These are phyloP conservation scores for Metschnikowia lunata DNA, from an alignment of 805 yeast species.

Conservation along the genomic window DNA sequence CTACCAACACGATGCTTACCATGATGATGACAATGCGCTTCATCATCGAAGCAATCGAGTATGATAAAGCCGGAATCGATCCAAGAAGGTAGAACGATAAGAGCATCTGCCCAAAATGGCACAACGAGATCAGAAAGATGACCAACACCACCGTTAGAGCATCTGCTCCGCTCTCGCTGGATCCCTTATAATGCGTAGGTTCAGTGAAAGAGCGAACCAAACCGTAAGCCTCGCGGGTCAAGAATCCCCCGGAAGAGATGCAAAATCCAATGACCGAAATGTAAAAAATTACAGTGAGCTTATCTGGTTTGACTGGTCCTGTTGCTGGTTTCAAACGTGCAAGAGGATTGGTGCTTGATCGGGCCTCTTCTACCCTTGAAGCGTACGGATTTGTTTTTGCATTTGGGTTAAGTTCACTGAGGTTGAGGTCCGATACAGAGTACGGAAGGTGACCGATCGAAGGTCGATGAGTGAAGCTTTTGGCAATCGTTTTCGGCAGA, in stretches of 20 bases:
- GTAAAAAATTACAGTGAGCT: conserved; percentile 73
- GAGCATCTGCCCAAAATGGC: conserved; percentile 76
- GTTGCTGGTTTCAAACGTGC: background rate
- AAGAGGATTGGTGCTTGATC: conserved; percentile 19
- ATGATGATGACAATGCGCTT: conserved; percentile 82
- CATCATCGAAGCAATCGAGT: conserved; percentile 82
- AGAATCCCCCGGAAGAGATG: conserved; percentile 71
- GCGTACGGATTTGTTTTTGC: background rate
- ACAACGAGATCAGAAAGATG: conserved; percentile 61
- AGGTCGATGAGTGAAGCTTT: conserved; percentile 16
- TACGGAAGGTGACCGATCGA: background rate
- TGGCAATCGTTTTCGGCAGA: conserved; percentile 9
- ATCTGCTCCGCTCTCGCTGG: background rate
- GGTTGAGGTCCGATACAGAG: background rate
- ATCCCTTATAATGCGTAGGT: background rate
- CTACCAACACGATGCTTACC: conserved; percentile 56
- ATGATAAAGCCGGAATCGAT: conserved; percentile 75
- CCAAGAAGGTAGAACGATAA: conserved; percentile 80
- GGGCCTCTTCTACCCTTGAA: background rate
- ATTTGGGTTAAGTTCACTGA: background rate
- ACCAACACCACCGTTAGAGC: conserved; percentile 40
- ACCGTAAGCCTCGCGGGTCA: conserved; percentile 53
- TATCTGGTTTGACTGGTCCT: conserved; percentile 55
- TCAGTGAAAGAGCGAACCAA: conserved; percentile 7
- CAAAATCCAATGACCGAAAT: conserved; percentile 70